A percentile compares a stretch with the other conserved stretches of the same genome.
phyloP scores from a whole-genome alignment of 305 asterid species.

The Fraxinus angustifolia region DNA sequence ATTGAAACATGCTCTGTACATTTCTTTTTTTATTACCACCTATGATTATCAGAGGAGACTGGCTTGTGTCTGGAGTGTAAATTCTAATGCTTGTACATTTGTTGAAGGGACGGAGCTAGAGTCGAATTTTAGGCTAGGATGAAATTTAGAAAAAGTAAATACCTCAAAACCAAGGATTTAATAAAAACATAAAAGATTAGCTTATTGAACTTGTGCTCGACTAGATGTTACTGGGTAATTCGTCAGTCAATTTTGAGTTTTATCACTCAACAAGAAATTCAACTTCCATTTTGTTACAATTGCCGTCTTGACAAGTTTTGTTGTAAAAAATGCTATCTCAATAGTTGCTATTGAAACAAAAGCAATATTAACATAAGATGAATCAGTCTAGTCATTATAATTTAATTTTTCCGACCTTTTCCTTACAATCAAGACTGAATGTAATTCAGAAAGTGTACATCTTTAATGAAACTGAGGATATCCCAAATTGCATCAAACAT shows the following conservation, averaged over 20 bases:
- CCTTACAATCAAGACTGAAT: not conserved
- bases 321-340: not conserved
- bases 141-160: not conserved
- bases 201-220: not conserved
- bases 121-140: not conserved
- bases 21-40: not conserved
- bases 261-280: not conserved
- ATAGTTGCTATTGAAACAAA: not conserved
- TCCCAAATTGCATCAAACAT: not conserved
- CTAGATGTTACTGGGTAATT: not conserved
- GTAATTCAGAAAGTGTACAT: not conserved
- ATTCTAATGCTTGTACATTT: not conserved
- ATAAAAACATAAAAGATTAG: not conserved
- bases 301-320: not conserved
- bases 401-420: not conserved
- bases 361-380: not conserved
- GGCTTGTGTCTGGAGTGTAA: not conserved
- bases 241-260: not conserved
- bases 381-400: not conserved
- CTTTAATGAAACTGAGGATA: not conserved
- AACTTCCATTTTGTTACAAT: not conserved
- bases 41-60: not conserved
- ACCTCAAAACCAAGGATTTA: constrained; percentile 12
- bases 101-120: not conserved
- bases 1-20: not conserved